Percentiles rank a stretch among this genome's conserved stretches.
phyloP scores from a whole-genome alignment of 2,329 filamentous ascomycete species.

The Eutypella sp. region DNA sequence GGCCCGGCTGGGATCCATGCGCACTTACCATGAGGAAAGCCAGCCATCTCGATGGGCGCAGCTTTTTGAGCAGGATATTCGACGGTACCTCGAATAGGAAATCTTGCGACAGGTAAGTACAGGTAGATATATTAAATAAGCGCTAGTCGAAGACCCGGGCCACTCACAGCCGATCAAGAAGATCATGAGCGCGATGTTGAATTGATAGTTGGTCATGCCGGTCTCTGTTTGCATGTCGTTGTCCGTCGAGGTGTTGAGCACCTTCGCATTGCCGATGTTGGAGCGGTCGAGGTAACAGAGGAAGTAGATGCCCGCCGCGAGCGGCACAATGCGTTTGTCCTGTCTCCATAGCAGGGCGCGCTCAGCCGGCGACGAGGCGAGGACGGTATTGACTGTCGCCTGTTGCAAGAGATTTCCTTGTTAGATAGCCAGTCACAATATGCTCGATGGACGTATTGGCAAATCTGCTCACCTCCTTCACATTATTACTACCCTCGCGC shows the following conservation, averaged over 20 bases:
- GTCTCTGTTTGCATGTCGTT: slow-evolving; percentile 32
- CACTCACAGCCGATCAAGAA: slow-evolving; percentile 24
- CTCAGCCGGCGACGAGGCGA: slow-evolving; percentile 13
- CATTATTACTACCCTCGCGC: not conserved
- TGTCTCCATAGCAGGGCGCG: slow-evolving; percentile 34
- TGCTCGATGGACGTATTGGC: not conserved
- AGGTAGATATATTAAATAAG: not conserved
- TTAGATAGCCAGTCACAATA: not conserved
- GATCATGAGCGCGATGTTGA: slow-evolving; percentile 33
- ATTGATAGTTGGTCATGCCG: slow-evolving; percentile 25
- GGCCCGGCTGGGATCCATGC: no score
- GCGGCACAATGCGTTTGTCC: slow-evolving; percentile 48
- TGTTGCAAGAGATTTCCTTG: slow-evolving; percentile 2
- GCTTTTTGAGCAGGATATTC: slow-evolving; percentile 61
- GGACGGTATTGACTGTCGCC: slow-evolving; percentile 2
- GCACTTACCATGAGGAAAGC: slow-evolving; percentile 51
- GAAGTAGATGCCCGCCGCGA: slow-evolving; percentile 50
- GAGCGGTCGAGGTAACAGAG: slow-evolving; percentile 53
- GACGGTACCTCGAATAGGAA: slow-evolving; percentile 59
- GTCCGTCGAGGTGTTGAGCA: slow-evolving; percentile 30
- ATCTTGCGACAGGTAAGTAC: slow-evolving; percentile 3
- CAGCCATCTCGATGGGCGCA: slow-evolving; percentile 59
- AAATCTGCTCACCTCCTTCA: not conserved
- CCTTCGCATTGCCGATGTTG: slow-evolving; percentile 43
- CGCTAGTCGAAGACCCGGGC: not conserved